Evolutionary conservation across 139 green algal species (phyloP), one percentile per base, ranked within the genome.

Genomic region (Mychonastes homosphaera): DNA sequence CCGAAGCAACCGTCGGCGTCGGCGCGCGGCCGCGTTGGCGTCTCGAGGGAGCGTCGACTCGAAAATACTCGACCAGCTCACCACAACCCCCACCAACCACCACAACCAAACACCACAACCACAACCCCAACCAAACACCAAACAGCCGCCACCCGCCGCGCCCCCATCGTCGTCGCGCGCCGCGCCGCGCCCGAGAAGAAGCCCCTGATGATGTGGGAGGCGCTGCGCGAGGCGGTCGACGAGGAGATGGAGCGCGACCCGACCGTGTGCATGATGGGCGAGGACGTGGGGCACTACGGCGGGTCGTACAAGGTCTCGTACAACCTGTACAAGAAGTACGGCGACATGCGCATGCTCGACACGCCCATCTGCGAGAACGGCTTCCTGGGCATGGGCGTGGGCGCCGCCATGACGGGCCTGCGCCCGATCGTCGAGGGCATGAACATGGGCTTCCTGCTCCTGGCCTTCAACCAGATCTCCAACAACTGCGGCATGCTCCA

Each of bases 401-500:
- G 90, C 26, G 90, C 89, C 15, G 90, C 86, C 16, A 96, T 97
- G 90, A 95, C 87, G 2, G 90, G 90, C 2, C 79, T 96, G 75
- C 71, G 90, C 12, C 87, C 87, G 23, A 92, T 97, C 58, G 81
- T 97, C 32, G 90, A 97, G 79, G 85, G 89, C 73, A 97, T 97
- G 90, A 97, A 97, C 83, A 96, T 96, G 85, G 87, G 87, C 52
- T 97, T 97, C 73, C 70, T 96, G 48, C 81, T 96, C 50, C 80
- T 96, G 48, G 89, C 88, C n/a, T 96, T 95, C 83, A 96, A 96
- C 82, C 89, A 96, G 69, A 96, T 96, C 71, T 95, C 87, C 57
- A 96, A 96, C 84, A 96, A 96, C 76, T 87, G 80, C 62, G 89
- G 89, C 63, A 96, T 96, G 89, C 77, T 96, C 60, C 89, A 96